Percentiles rank a stretch among this genome's conserved stretches.
phyloP scores from a whole-genome alignment of 495 filamentous ascomycete species.

The Aspergillus carlsbadensis region DNA sequence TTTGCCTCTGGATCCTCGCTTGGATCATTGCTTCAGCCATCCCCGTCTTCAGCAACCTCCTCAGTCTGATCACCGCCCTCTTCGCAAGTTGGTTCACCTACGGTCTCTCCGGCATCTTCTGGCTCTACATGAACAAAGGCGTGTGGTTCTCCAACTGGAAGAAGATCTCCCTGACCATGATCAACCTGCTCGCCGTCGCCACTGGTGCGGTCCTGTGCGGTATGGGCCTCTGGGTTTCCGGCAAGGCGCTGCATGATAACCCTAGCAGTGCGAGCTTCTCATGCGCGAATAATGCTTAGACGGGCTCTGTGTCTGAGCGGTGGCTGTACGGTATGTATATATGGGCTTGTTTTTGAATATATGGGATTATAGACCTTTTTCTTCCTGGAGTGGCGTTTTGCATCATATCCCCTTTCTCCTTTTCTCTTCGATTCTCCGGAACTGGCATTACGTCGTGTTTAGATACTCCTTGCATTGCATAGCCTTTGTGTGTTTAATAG shows the following conservation, averaged over 20 bases:
- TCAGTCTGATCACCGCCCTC: constrained; percentile 50
- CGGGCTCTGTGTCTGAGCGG: background rate
- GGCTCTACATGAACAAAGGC: constrained; percentile 43
- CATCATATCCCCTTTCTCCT: background rate
- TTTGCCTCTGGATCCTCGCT: constrained; percentile 59
- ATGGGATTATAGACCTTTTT: background rate
- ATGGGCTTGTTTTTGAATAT: background rate
- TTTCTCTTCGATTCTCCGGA: background rate
- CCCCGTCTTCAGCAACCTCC: constrained; percentile 67
- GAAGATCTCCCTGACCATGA: constrained; percentile 36
- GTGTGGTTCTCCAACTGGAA: constrained; percentile 31
- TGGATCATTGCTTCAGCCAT: constrained; percentile 74
- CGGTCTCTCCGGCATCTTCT: constrained; percentile 44
- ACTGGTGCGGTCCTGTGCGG: constrained; percentile 40
- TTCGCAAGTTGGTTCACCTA: constrained; percentile 39
- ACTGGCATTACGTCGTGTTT: background rate
- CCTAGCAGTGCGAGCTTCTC: constrained; percentile 40
- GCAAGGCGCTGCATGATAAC: constrained; percentile 40
- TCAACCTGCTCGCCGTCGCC: constrained; percentile 33
- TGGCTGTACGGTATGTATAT: background rate
- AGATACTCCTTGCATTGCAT: constrained; percentile 6
- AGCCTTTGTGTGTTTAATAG: background rate
- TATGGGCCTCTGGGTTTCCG: constrained; percentile 45
- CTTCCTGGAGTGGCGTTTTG: background rate
- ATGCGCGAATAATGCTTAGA: constrained; percentile 39